phyloP scores from a whole-genome alignment of 805 yeast species.

The Scheffersomyces lignosus region DNA sequence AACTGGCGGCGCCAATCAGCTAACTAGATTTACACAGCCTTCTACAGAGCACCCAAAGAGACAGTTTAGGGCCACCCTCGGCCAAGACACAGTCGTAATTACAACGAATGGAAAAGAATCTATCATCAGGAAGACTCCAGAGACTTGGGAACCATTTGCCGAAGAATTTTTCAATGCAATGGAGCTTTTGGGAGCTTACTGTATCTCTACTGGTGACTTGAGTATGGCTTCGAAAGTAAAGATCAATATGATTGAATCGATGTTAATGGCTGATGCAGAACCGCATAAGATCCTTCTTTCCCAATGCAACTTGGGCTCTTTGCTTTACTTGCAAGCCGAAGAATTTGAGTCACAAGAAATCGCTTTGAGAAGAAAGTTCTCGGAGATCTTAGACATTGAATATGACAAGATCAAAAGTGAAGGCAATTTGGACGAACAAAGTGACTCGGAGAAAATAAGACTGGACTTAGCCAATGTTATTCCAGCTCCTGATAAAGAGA shows the following conservation, averaged over 20 bases:
- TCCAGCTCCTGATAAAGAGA: slow-evolving; percentile 27
- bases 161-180: slow-evolving; percentile 78
- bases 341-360: slow-evolving; percentile 53
- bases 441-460: slow-evolving; percentile 4
- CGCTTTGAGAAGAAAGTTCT: slow-evolving; percentile 21
- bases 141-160: slow-evolving; percentile 70
- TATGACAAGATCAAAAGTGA: slow-evolving; percentile 14
- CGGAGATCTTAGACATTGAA: slow-evolving; percentile 26
- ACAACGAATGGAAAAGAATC: slow-evolving; percentile 15
- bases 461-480: slow-evolving; percentile 2
- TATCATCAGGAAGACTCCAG: slow-evolving; percentile 35
- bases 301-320: slow-evolving; percentile 69
- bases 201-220: slow-evolving; percentile 68
- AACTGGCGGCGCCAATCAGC: slow-evolving; percentile 15
- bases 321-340: slow-evolving; percentile 67
- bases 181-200: slow-evolving; percentile 72
- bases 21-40: slow-evolving; percentile 1
- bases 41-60: neutral
- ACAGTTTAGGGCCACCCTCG: slow-evolving; percentile 15
- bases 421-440: slow-evolving; percentile 4
- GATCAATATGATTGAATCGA: slow-evolving; percentile 64
- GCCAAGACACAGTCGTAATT: slow-evolving; percentile 14
- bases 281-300: slow-evolving; percentile 64
- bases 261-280: slow-evolving; percentile 69
- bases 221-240: slow-evolving; percentile 60